Evolutionary conservation across 768 basidiomycete genomes (phyloP), one percentile per base, ranked within the genome.

Genomic region (Mycena venus): DNA sequence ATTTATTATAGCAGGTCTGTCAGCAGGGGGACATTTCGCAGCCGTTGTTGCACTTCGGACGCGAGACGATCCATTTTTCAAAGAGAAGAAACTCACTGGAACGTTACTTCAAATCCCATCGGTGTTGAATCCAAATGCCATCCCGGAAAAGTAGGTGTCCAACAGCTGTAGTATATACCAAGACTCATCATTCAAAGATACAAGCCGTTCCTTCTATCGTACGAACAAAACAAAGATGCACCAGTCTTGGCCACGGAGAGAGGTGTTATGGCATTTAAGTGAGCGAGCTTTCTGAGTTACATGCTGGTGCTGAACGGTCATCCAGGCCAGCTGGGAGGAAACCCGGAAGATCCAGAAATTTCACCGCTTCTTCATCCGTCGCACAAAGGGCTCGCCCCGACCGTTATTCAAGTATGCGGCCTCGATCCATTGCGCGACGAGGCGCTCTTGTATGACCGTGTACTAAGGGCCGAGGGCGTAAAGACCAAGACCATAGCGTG

Each of bases 41-140:
- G 55, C 68, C 17, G 51, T 70, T 29, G 10, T 76, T 32, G 61
- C 67, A 8, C 75, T 73, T 56, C 61, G 67, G 12, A 63, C 71
- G 11, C 67, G 75, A 2, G 75, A 76, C 56, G 75, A 76, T 36
- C 55, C 70, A 10, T 76, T 75, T n/a, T 76, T 76, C 68, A 34
- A 32, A 15, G 71, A 72, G 27, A 67, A 21, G 15, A 15, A 44
- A 19, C 14, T 75, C 9, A 76, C 75, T 15, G 75, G 75, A 1
- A 44, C 65, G 19, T 15, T 76, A 2, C 61, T 76, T 36, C 75
- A 76, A 36, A 36, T 76, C 23, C 75, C 75, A 4, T 27, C 71
- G 1, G 15, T 76, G 4, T 4, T 76, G 38, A 42, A 76, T 56
- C 67, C 62, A 17, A 25, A 70, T 25, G 62, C 61, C 21, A 10